Conservation (phyloP, 305 asterid species). For the Petunia hybrid region DNA sequence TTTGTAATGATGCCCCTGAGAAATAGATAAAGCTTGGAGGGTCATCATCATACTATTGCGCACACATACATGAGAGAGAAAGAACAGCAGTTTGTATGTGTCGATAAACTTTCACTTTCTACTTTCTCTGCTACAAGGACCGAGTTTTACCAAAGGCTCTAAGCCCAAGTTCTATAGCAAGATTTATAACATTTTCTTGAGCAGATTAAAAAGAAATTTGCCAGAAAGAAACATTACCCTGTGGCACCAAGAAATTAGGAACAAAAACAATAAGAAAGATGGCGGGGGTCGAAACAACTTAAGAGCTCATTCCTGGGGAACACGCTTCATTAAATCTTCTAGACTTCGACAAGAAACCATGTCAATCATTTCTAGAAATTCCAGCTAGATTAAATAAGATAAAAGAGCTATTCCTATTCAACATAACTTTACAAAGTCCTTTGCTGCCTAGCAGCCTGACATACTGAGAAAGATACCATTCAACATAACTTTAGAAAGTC, state of each 20-base stretch:
- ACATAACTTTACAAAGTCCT: neutral
- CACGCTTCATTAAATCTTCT: neutral
- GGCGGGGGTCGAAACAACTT: neutral
- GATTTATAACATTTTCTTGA: neutral
- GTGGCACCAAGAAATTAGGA: neutral
- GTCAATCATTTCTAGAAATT: neutral
- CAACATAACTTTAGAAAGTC: neutral
- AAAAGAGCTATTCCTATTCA: neutral
- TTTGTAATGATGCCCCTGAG: constrained; percentile 92
- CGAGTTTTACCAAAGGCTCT: neutral
- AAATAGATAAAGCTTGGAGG: constrained; percentile 5
- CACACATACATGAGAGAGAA: constrained; percentile 18
- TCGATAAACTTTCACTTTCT: neutral
- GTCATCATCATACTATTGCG: neutral
- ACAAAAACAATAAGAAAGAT: neutral
- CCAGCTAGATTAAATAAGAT: neutral
- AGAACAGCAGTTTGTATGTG: neutral
- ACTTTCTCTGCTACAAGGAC: neutral
- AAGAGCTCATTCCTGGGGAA: constrained; percentile 1
- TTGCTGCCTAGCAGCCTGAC: neutral
- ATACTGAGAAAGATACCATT: neutral
- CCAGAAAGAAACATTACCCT: neutral
- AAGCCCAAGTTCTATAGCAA: constrained; percentile 10
- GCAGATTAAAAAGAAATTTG: neutral
- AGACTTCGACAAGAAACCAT: neutral